Evolutionary conservation across 495 filamentous ascomycete species (phyloP), one percentile per base, ranked within the genome.

Genomic region (Neurospora pannonica): DNA sequence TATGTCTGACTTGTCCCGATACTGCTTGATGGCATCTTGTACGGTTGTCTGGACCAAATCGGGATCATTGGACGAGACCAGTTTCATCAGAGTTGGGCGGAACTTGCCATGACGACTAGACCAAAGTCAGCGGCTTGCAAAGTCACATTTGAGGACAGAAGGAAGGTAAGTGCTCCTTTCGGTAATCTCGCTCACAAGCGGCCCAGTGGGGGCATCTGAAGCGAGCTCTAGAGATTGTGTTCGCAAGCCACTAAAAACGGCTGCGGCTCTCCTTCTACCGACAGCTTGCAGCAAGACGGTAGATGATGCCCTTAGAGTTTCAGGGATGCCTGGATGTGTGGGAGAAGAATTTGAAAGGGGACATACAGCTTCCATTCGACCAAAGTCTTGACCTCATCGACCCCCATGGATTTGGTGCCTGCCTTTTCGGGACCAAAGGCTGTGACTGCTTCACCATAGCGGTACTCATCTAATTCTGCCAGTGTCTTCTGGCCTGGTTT

Each of bases 351-450:
- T 8, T 21, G 31, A 7, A 71, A 70, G 31, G 17, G 70, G 7
- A 46, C 21, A 78, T 85, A 94, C 91, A 92, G 81, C 82, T 94
- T 95, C 92, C 92, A 95, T 72, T 92, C 88, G 70, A 93, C 88
- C n/a, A 94, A 79, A 36, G 74, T 80, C 73, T 85, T 84, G 48
- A 88, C 81, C 42, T 87, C 81, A 3, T 84, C 81, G 15, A 84
- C 77, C 9, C 71, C 80, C 82, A 86, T 86, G 15, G 75, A 46
- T 15, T 60, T 73, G 15, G 72, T 78, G 37, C 74, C 54, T 40
- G 75, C 74, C 11, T 79, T 75, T n/a, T 15, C 54, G 70, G 81
- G 75, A 8, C 77, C 80, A 75, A 85, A 87, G 9, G 69, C n/a
- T 10, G 75, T 77, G 37, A 83, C 77, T 34, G 85, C 84, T 70